These are phyloP conservation scores for Cercospora beticola DNA, from an alignment of 2,329 filamentous ascomycete species.

Conservation along the genomic window DNA sequence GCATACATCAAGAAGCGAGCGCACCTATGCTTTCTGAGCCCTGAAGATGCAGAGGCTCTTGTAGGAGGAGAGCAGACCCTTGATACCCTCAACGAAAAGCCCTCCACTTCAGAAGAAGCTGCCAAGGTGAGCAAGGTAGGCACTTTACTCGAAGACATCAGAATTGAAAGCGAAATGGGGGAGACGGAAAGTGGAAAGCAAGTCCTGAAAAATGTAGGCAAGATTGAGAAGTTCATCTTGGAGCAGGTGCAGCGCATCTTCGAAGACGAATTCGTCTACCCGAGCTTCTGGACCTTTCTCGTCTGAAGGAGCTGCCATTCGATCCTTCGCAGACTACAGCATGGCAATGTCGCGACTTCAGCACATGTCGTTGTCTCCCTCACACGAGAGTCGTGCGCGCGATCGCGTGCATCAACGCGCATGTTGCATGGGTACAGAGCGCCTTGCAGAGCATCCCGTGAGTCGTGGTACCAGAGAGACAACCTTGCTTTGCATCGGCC, in stretches of 20 bases:
- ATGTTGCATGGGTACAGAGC: background rate
- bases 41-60: slow-evolving; percentile 78
- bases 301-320: slow-evolving; percentile 46
- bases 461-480: slow-evolving; percentile 8
- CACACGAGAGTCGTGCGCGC: background rate
- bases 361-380: background rate
- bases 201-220: slow-evolving; percentile 95
- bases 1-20: slow-evolving; percentile 86
- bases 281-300: slow-evolving; percentile 97
- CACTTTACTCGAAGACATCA: slow-evolving; percentile 84
- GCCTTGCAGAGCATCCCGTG: slow-evolving; percentile 10
- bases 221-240: slow-evolving; percentile 95
- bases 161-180: slow-evolving; percentile 96
- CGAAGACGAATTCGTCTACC: slow-evolving; percentile 97
- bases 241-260: slow-evolving; percentile 97
- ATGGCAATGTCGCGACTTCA: background rate
- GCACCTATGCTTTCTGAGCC: slow-evolving; percentile 91
- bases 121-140: slow-evolving; percentile 47
- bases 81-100: slow-evolving; percentile 33
- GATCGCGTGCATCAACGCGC: slow-evolving; percentile 14
- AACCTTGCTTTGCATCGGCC: slow-evolving; percentile 18
- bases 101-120: slow-evolving; percentile 1
- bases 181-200: slow-evolving; percentile 88
- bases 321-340: background rate
- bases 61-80: slow-evolving; percentile 48